Evolutionary conservation across 208 protist genomes (phyloP).

Genomic region (Leishmania guyanensis): DNA sequence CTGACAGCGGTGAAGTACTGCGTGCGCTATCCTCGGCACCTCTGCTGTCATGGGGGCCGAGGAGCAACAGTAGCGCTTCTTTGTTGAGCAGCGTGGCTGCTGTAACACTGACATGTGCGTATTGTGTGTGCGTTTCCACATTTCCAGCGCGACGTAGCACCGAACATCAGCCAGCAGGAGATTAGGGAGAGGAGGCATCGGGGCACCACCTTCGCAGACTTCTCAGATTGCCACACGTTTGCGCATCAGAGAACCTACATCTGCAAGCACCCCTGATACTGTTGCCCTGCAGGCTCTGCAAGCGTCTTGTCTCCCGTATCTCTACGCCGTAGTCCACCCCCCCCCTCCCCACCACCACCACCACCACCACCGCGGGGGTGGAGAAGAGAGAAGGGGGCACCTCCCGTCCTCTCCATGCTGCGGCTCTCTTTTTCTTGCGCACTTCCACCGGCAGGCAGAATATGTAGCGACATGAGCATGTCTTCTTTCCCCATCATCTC

Average conservation of each 20-base stretch:
- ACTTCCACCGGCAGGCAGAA: neutral
- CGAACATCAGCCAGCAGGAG: neutral
- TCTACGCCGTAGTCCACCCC: neutral
- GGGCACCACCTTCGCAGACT: neutral
- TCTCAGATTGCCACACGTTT: neutral
- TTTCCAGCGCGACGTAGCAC: neutral
- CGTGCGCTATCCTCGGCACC: conserved; percentile 10
- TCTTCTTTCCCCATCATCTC: neutral
- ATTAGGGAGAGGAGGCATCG: neutral
- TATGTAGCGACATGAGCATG: neutral
- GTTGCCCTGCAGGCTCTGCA: neutral
- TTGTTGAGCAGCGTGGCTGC: neutral
- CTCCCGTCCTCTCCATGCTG: no score
- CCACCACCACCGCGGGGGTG: no score
- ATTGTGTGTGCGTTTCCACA: neutral
- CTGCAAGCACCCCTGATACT: neutral
- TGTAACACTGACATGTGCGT: neutral
- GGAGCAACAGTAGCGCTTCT: conserved; percentile 22
- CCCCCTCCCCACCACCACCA: neutral
- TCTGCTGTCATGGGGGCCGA: conserved; percentile 24
- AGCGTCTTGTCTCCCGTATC: neutral
- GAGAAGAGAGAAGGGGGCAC: neutral
- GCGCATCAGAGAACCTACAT: neutral
- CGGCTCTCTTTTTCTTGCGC: neutral
- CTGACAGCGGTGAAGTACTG: conserved; percentile 29